Evolutionary conservation across 2,329 filamentous ascomycete species (phyloP).

Genomic region (Nigrospora sphaerica): DNA sequence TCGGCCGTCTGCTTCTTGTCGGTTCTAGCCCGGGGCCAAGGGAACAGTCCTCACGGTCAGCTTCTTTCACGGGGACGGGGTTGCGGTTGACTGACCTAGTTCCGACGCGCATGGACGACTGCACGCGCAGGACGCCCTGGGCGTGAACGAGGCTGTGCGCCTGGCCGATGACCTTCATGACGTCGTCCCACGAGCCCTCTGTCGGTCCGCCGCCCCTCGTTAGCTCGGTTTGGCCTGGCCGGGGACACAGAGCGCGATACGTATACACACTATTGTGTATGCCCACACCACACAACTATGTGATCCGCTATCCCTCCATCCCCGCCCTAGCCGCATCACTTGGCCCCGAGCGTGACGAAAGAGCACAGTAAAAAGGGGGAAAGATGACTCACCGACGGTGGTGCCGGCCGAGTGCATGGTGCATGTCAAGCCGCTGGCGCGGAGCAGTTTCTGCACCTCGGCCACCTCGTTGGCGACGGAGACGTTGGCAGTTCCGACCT

Average conservation of each 20-base stretch:
- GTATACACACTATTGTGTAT: too few relatives aligned
- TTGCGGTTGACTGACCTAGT: conserved; percentile 50
- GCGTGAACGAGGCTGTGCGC: conserved; percentile 72
- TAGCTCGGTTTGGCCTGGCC: too few relatives aligned
- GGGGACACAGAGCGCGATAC: too few relatives aligned
- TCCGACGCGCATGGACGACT: conserved; percentile 82
- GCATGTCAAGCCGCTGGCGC: conserved; percentile 72
- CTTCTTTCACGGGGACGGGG: neutral
- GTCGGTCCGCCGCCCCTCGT: neutral
- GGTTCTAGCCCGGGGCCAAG: conserved; percentile 42
- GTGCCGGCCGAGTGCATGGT: conserved; percentile 92
- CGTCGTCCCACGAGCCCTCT: conserved; percentile 90
- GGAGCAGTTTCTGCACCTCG: conserved; percentile 77
- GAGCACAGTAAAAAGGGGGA: neutral
- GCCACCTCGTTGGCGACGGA: conserved; percentile 82
- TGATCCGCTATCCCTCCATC: too few relatives aligned
- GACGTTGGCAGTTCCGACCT: conserved; percentile 73
- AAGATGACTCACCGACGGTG: conserved; percentile 75
- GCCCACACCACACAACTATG: too few relatives aligned
- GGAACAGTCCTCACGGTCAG: neutral
- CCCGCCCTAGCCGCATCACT: neutral
- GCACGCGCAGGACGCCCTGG: conserved; percentile 72
- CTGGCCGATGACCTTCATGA: conserved; percentile 80
- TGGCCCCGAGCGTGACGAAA: neutral
- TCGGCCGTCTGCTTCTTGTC: conserved; percentile 78